Evolutionary conservation across 2,329 filamentous ascomycete species (phyloP), one percentile per base, ranked within the genome.

Genomic region (Phoma herbarum): DNA sequence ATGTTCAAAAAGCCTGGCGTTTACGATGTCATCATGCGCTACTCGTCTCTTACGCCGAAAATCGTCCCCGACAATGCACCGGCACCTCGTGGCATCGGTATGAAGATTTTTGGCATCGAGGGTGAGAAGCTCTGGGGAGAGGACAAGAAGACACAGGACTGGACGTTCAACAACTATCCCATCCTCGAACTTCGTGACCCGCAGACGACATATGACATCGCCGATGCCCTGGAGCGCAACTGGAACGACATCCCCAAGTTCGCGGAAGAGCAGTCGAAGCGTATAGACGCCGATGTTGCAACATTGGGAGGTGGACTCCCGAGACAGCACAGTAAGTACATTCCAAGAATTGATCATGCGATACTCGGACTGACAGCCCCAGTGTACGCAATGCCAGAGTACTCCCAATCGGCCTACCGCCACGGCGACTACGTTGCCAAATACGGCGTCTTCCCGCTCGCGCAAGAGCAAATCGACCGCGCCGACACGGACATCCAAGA

Each of bases 51-150:
- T 2, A 71, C 69, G 9, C 69, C 69, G 5, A 71, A 71, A 45
- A 66, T 69, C 4, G 35, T 70, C 4, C 67, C 67, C 1, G 68
- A 70, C 33, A 70, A 68, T 3, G 49, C 79, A 23, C 75, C 81
- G 0, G 77, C 80, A 50, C 81, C 80, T 4, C 75, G 81, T 37
- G 82, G 80, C 23, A 79, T 83, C 41, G 78, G 50, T 11, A 82
- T 84, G 74, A 84, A 84, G 62, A 65, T 84, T 41, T 84, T 84
- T 68, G 76, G 79, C 51, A 78, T 84, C n/a, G 71, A 71, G 28
- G 78, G 77, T 39, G 73, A 71, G 55, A 77, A 65, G 50, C 23
- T 67, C 64, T 74, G 61, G 68, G 65, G 46, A 63, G 65, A 71
- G 22, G 67, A 70, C 37, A 69, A 70, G 50, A 67, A 72, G 20